Conservation (phyloP, 2,329 filamentous ascomycete genomes). For the Coniochaeta sp. region DNA sequence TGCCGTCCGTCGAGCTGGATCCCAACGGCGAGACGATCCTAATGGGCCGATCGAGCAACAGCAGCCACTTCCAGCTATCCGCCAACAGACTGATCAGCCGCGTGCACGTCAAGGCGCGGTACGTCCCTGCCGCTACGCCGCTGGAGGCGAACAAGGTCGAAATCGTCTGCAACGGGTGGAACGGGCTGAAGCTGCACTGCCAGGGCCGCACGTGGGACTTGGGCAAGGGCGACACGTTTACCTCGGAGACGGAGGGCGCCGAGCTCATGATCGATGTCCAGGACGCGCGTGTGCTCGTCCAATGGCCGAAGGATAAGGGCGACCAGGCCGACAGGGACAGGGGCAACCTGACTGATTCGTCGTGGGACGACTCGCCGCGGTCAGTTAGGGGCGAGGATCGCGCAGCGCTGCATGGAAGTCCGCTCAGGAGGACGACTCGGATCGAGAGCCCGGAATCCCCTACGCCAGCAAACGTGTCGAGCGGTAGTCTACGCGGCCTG, state of each 20-base stretch:
- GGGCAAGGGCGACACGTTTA: slow-evolving; percentile 80
- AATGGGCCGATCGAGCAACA: slow-evolving; percentile 92
- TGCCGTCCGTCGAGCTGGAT: slow-evolving; percentile 75
- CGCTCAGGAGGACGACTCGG: slow-evolving; percentile 46
- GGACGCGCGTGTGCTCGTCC: slow-evolving; percentile 79
- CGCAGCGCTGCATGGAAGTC: slow-evolving; percentile 49
- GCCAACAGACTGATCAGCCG: slow-evolving; percentile 88
- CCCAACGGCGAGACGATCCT: slow-evolving; percentile 73
- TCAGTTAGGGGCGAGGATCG: slow-evolving; percentile 18
- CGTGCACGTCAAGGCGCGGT: slow-evolving; percentile 84
- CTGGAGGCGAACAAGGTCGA: slow-evolving; percentile 73
- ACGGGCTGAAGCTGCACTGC: slow-evolving; percentile 88
- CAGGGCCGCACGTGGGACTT: slow-evolving; percentile 81
- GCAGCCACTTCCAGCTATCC: slow-evolving; percentile 90
- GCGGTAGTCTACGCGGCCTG: slow-evolving; percentile 33
- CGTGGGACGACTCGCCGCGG: slow-evolving; percentile 59
- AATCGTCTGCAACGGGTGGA: slow-evolving; percentile 91
- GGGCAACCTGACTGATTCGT: slow-evolving; percentile 55
- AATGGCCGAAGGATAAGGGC: slow-evolving; percentile 64
- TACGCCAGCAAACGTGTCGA: slow-evolving; percentile 36
- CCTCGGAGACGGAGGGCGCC: slow-evolving; percentile 76
- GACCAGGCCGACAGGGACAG: slow-evolving; percentile 17
- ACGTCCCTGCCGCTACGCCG: slow-evolving; percentile 59
- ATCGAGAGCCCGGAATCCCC: slow-evolving; percentile 71
- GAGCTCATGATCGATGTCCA: slow-evolving; percentile 96